Percentiles rank a stretch among this genome's conserved stretches.
These are phyloP conservation scores for Syncephalastrum monosporum DNA, from an alignment of 371 early-diverging fungal genomes.

Conservation along the genomic window DNA sequence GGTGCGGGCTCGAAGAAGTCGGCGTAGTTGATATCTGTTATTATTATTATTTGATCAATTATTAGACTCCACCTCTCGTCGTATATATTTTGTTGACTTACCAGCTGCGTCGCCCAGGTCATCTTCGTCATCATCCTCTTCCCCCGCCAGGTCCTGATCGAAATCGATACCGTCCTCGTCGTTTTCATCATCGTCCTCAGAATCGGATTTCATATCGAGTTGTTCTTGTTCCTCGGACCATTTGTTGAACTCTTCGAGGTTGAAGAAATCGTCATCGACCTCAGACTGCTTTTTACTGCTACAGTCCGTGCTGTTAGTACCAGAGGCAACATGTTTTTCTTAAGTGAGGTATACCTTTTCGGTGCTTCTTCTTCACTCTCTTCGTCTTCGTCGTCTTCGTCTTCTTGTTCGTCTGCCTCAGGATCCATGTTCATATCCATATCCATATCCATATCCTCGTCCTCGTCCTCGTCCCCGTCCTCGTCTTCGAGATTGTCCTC, in stretches of 20 bases:
- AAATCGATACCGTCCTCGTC: slow-evolving; percentile 44
- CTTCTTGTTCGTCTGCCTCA: slow-evolving; percentile 35
- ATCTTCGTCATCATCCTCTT: slow-evolving; percentile 41
- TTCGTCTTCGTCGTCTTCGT: slow-evolving; percentile 28
- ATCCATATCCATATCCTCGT: slow-evolving; percentile 19
- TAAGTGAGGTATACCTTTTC: too few relatives aligned
- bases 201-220: slow-evolving; percentile 42
- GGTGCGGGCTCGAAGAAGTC: slow-evolving; percentile 46
- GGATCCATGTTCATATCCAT: slow-evolving; percentile 27
- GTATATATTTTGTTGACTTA: slow-evolving; percentile 1
- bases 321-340: too few relatives aligned
- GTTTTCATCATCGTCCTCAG: slow-evolving; percentile 49
- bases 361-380: slow-evolving; percentile 25
- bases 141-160: slow-evolving; percentile 53
- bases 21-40: slow-evolving; percentile 1
- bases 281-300: slow-evolving; percentile 42
- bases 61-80: neutral
- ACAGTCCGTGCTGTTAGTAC: neutral
- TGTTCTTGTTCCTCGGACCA: slow-evolving; percentile 66
- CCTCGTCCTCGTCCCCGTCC: slow-evolving; percentile 27
- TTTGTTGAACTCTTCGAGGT: slow-evolving; percentile 58
- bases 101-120: slow-evolving; percentile 35
- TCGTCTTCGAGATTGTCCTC: slow-evolving; percentile 21
- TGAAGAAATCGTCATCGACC: slow-evolving; percentile 70
- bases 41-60: too few relatives aligned